Conservation (phyloP, 768 basidiomycete species). For the Auricularia sp. region DNA sequence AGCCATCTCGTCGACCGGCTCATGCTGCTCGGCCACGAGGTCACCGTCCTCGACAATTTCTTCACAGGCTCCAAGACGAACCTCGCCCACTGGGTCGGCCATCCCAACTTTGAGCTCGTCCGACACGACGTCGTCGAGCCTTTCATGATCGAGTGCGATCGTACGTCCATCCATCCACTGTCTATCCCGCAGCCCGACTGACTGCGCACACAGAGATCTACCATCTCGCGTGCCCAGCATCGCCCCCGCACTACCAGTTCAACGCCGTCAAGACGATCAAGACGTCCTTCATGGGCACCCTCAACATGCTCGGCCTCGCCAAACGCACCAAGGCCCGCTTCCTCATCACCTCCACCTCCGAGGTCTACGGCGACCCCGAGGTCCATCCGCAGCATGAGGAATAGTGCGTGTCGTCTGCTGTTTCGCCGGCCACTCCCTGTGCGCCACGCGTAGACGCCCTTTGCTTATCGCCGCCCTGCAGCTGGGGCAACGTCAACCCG, state of each 20-base stretch:
- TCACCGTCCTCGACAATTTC: conserved; percentile 96
- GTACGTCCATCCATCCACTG: conserved; percentile 38
- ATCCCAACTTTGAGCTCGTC: conserved; percentile 98
- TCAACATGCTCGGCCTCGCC: conserved; percentile 97
- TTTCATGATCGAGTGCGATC: conserved; percentile 98
- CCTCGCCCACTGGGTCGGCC: conserved; percentile 90
- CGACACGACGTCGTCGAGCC: conserved; percentile 96
- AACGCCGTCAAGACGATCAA: conserved; percentile 98
- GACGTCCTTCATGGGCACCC: conserved; percentile 94
- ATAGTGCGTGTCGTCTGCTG: conserved; percentile 47
- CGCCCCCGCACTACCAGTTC: conserved; percentile 95
- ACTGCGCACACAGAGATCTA: conserved; percentile 67
- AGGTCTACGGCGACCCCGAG: conserved; percentile 97
- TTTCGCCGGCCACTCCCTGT: conserved; percentile 8
- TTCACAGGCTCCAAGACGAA: conserved; percentile 98
- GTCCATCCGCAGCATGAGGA: conserved; percentile 96
- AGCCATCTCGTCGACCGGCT: conserved; percentile 96
- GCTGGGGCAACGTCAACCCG: conserved; percentile 98
- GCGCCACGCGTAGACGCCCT: not conserved
- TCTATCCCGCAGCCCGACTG: not conserved
- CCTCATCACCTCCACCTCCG: conserved; percentile 94
- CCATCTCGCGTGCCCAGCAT: conserved; percentile 95
- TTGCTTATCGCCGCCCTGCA: conserved; percentile 16
- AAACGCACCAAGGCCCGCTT: conserved; percentile 97
- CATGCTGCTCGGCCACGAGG: conserved; percentile 96